Base-by-base conservation (phyloP, 257 asterid species). In the Echites panduratus region DNA sequence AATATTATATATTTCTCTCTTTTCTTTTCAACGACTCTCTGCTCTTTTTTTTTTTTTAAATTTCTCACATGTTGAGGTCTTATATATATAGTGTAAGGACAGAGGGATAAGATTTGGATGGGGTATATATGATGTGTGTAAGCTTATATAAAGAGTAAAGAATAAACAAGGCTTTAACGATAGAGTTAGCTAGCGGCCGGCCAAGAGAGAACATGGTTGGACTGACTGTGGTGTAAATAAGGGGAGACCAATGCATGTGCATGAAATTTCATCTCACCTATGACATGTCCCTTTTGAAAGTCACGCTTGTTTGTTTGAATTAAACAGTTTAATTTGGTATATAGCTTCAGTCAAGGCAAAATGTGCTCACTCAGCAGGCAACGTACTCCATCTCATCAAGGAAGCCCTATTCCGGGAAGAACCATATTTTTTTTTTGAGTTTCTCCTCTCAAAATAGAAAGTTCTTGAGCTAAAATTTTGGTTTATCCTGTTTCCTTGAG, bases 221-320 rank as follows among this genome's bases (percentile, higher is more conserved):
- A 35, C 69, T 71, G 73, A 71, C 57, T 24, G 5, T 44, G 67
- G 61, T 54, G 79, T 69, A 69, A 74, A 66, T 48, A 78, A 48
- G 73, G 75, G 83, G 86, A 77, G 87, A 82, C 87, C 78, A 74
- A 20, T 48, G 81, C 95, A 89, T 84, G 90, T 89, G 90, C 66
- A 61, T 68, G 73, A 74, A 72, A 58, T 75, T 83, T 66, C 78
- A 75, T 16, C 59, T 77, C 73, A 70, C 26, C 70, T 70, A 73
- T 77, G 89, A 79, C 77, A 78, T 49, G 85, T 82, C 88, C 68
- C 76, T 84, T 47, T 72, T 70, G 35, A 66, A 76, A 43, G 87
- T 76, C 83, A 74, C 27, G 41, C 70, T 77, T 73, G 79, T 45
- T 73, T 58, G 66, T 59, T 38, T 44, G 12, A 50, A 20, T 49